Base-by-base conservation (phyloP, 2,329 filamentous ascomycete genomes). In the Talaromyces sp. region DNA sequence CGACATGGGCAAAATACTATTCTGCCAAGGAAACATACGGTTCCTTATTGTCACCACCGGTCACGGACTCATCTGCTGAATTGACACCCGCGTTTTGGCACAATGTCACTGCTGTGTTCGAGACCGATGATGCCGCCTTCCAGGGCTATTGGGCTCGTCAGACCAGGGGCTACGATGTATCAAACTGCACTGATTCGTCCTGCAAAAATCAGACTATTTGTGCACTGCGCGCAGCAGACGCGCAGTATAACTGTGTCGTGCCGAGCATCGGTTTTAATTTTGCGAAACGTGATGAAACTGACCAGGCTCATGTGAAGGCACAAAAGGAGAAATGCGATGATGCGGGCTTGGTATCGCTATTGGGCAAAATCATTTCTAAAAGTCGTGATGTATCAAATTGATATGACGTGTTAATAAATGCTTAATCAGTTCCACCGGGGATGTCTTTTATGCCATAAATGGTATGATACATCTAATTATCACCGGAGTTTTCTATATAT, bases 31-130 rank as follows among this genome's bases (percentile, higher is more conserved):
- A 80, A 58, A 73, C 76, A 8, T 86, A 86, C 66, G 83, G 82
- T 6, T 65, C 76, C 0, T 71, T 79, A 1, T 70, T 82, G 15
- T 68, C 63, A 32, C 78, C 81, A 42, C 77, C 80, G 1, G 65
- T 80, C 19, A 71, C 70, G 10, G 75, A 75, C 4, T 71, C 70
- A 0, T 56, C 64, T 0, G 68, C 69, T 6, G 78, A 86, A 65
- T 77, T 88, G 36, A 83, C 81, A 1, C 80, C 84, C 0, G 80
- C 79, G 0, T 86, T 86, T 70, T 87, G 84, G 84, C 84, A 86
- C 69, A 80, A 82, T 64, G 75, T 86, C 22, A 86, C 84, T 1
- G 73, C 72, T 0, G 68, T 73, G 3, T 79, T 86, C 55, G 79
- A 82, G 63, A 65, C 62, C 4, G 70, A 84, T 59, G 65, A 76